Base-by-base conservation (phyloP, 2,329 filamentous ascomycete species). In the Blastomyces parvus region DNA sequence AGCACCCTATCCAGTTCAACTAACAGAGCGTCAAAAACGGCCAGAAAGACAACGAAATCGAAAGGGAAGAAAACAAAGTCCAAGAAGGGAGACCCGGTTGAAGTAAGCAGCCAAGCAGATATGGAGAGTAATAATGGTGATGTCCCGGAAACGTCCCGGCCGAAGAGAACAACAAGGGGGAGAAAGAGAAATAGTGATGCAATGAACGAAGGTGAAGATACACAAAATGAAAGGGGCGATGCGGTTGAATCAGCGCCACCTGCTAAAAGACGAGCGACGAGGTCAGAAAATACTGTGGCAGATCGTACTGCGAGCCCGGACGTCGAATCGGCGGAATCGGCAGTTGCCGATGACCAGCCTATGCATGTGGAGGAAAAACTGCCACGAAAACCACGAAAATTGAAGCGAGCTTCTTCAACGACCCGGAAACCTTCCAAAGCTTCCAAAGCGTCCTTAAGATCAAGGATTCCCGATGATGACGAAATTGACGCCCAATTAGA, bases 401-500 rank as follows among this genome's bases (percentile, higher is more conserved):
- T 73, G 64, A 80, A 78, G 65, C 69, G 71, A 30, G 65, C 67
- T 60, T 68, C 71, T 27, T 78, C 82, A 2, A 79, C 75, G 11
- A 68, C 77, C 19, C 79, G 82, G 40, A 85, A 84, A 66, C 72
- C 72, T 1, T 79, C 81, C 3, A 69, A 74, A 19, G 75, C 79
- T 42, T 82, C 84, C 1, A 81, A 80, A 42, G 75, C 78, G 0
- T 76, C 78, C 1, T 70, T 76, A 8, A 76, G 78, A n/a, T 75
- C 75, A 19, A 74, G 74, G 4, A 74, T 83, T 13, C 81, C 82
- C 0, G 80, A 84, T 62, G 86, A 89, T 65, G 83, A 85, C 1
- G 86, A 88, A 66, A 82, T 89, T 46, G 85, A 90, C 60, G 82
- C 82, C 27, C 84, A 84, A 59, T 77, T 90, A 0, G 83, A 88